A percentile compares a stretch with the other conserved stretches of the same genome.
Conservation (phyloP, 1,284 basidiomycete species). For the Microbotryomycetes sp. region DNA sequence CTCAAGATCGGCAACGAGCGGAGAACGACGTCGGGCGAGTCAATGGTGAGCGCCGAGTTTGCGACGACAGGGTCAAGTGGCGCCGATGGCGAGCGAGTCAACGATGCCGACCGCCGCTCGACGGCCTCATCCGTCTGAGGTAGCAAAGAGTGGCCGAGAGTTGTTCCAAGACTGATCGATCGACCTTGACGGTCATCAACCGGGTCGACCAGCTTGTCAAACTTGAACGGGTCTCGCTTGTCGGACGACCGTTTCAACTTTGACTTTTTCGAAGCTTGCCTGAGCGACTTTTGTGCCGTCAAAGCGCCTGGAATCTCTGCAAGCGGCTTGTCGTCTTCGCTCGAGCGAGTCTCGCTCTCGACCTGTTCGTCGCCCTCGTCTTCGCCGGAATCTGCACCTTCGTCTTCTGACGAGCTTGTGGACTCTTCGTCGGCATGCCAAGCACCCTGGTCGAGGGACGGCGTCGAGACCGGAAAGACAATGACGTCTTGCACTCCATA, state of each 20-base stretch:
- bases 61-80: slow-evolving; percentile 26
- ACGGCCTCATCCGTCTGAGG: slow-evolving; percentile 26
- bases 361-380: slow-evolving; percentile 4
- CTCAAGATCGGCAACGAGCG: neutral
- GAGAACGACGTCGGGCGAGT: slow-evolving; percentile 6
- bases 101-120: slow-evolving; percentile 7
- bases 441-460: neutral
- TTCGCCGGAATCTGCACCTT: neutral
- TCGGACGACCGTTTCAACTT: slow-evolving; percentile 45
- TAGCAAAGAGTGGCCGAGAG: slow-evolving; percentile 21
- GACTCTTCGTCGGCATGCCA: neutral
- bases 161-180: neutral
- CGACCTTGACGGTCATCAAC: neutral
- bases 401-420: neutral
- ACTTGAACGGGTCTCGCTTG: slow-evolving; percentile 55
- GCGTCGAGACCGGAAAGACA: neutral
- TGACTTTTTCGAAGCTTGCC: slow-evolving; percentile 39
- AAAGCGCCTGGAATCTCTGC: slow-evolving; percentile 66
- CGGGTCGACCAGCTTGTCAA: slow-evolving; percentile 40
- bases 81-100: slow-evolving; percentile 15
- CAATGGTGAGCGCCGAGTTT: slow-evolving; percentile 18
- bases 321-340: slow-evolving; percentile 62
- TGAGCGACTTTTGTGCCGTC: slow-evolving; percentile 65
- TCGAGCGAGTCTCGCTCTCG: neutral
- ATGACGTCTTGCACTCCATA: neutral